phyloP scores from a whole-genome alignment of 345 rosid genomes.

The Hypericum androsaemum region DNA sequence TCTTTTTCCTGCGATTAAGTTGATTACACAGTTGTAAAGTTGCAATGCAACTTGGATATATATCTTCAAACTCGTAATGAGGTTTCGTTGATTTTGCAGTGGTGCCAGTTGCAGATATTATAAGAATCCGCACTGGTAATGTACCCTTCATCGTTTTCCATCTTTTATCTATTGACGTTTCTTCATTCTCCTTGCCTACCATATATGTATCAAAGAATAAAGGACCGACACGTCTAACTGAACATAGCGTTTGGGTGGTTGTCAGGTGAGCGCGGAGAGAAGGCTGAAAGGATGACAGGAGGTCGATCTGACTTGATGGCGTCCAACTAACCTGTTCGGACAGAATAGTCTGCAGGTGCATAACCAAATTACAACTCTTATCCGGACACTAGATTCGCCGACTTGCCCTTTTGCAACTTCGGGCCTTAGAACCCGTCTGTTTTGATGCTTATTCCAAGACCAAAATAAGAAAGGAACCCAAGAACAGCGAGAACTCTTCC shows the following conservation, averaged over 20 bases:
- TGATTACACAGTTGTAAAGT: too few species aligned
- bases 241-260: background rate
- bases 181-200: background rate
- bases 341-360: background rate
- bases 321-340: constrained; percentile 11
- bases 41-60: background rate
- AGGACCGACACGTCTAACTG: background rate
- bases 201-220: too few species aligned
- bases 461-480: too few species aligned
- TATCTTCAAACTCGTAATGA: constrained; percentile 10
- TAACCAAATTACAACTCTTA: too few species aligned
- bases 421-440: too few species aligned
- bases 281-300: constrained; percentile 81
- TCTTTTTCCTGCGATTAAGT: too few species aligned
- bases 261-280: constrained; percentile 80
- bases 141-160: background rate
- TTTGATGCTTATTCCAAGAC: too few species aligned
- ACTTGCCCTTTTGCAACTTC: too few species aligned
- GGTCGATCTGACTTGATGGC: constrained; percentile 42
- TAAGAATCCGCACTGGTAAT: constrained; percentile 75
- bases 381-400: too few species aligned
- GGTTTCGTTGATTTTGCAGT: constrained; percentile 40
- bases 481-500: too few species aligned
- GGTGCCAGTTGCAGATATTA: constrained; percentile 63
- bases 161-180: background rate